Base-by-base conservation (phyloP, 495 filamentous ascomycete species). In the Lepraria neglecta region DNA sequence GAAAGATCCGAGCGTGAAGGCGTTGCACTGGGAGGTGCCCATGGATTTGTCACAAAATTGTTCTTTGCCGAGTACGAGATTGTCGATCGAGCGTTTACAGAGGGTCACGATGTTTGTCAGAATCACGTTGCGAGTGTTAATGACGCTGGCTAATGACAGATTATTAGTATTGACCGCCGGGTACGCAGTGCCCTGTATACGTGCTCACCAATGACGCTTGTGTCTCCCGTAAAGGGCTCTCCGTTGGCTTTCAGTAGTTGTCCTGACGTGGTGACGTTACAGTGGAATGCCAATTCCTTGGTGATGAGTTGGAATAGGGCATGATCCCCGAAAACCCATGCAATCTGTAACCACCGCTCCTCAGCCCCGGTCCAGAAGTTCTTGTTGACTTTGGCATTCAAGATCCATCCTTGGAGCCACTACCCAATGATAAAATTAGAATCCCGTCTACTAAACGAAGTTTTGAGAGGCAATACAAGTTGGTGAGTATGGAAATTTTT, bases 71-170 rank as follows among this genome's bases (percentile, higher is more conserved):
- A 27, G 19, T 3, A 27, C 47, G 3, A 50, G 47, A 11, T 11
- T 50, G 47, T 50, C 24, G 14, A 50, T 14, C 7, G 24, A 30
- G 11, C 6, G 14, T 50, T 50, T 3, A 9, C 19, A 50, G 11
- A 30, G 24, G 21, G 47, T 14, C 12, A 50, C 14, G 21, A 28
- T 27, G 10, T 50, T 50, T 4, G 21, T 30, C 4, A 50, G 47
- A 14, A 50, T 50, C 24, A 11, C 11, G 24, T 30, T 50, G 21
- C 24, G 47, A 19, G 47, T 50, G 24, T 50, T 27, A 28, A 50
- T 50, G 47, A 50, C 47, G 21, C 47, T 50, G 21, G 47, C 47
- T 50, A 27, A 11, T 12, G 21, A 50, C 24, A 50, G 12, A 50
- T 12, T 28, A 11, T 30, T 50, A 10, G 19, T 47, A 10, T 4